Base-by-base conservation (phyloP, 2,329 filamentous ascomycete genomes). In the Iodosphaeria phyllophila region DNA sequence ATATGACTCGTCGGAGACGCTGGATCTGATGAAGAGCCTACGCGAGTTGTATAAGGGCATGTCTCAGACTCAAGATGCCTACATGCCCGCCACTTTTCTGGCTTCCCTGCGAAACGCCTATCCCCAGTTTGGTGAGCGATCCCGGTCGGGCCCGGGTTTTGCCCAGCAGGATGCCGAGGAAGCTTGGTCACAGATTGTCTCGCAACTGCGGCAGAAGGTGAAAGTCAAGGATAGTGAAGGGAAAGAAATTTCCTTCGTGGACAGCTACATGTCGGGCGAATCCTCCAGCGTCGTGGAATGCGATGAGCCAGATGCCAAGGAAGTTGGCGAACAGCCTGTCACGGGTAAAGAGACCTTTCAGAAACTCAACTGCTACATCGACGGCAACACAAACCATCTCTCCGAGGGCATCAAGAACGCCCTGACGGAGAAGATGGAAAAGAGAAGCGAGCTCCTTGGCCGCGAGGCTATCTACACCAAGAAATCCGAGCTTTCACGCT, bases 91-190 rank as follows among this genome's bases (percentile, higher is more conserved):
- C 28, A 66, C 70, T 44, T 95, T 98, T 40, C 60, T 98, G 30
- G 73, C 71, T 38, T 68, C 82, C 4, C 63, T 98, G 10, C 74
- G 86, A 31, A 60, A 60, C 15, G 64, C 72, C 1, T 93, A 80
- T 43, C 89, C 89, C 7, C 89, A 95, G 44, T 98, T 98, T 44
- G 83, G 82, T 8, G 83, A 98, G 52, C 75, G 70, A 41, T 70
- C 82, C 28, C 84, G 79, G 46, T 74, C 74, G 16, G 78, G 80
- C 13, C 62, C 74, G 29, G 83, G 79, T 5, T 95, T 75, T 43
- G 84, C 89, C n/a, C 89, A 98, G 51, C 89, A 98, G 52, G 89
- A 98, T 54, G 89, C 89, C 1, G 89, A 98, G 50, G 89, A 98
- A 50, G 89, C 86, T 23, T 98, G 86, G 83, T 89, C 86, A 12